phyloP scores from a whole-genome alignment of 805 yeast genomes.

The Wickerhamiella galacta region DNA sequence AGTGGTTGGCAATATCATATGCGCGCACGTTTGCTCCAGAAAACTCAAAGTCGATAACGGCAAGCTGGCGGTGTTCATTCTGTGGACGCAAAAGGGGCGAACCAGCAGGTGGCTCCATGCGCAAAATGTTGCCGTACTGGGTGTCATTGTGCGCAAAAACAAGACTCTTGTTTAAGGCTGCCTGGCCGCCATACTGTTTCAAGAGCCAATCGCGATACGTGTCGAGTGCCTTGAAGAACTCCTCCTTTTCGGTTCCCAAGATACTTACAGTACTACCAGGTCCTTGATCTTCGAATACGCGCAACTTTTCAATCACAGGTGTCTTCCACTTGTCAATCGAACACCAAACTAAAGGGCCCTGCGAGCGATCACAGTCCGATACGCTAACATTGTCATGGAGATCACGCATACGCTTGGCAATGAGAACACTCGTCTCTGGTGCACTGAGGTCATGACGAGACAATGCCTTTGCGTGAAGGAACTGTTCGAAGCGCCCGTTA shows the following conservation, averaged over 20 bases:
- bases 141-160: constrained; percentile 93
- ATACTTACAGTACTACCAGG: constrained; percentile 20
- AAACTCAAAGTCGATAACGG: constrained; percentile 92
- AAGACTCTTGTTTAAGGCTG: constrained; percentile 28
- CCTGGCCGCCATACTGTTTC: constrained; percentile 28
- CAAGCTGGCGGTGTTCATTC: constrained; percentile 52
- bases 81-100: constrained; percentile 34
- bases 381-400: constrained; percentile 67
- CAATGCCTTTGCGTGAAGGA: constrained; percentile 64
- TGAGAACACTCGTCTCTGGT: constrained; percentile 59
- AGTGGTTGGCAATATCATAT: constrained; percentile 82
- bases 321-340: constrained; percentile 56
- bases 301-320: neutral
- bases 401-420: constrained; percentile 94
- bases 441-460: constrained; percentile 57
- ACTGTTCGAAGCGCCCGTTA: constrained; percentile 92
- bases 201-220: constrained; percentile 50
- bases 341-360: constrained; percentile 56
- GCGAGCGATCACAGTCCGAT: constrained; percentile 34
- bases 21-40: constrained; percentile 84
- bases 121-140: constrained; percentile 82
- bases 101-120: constrained; percentile 32
- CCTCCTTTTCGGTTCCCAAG: constrained; percentile 14
- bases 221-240: constrained; percentile 33
- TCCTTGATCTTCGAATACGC: constrained; percentile 8